Base-by-base conservation (phyloP, 345 rosid genomes). In the Ailanthus altissimus region DNA sequence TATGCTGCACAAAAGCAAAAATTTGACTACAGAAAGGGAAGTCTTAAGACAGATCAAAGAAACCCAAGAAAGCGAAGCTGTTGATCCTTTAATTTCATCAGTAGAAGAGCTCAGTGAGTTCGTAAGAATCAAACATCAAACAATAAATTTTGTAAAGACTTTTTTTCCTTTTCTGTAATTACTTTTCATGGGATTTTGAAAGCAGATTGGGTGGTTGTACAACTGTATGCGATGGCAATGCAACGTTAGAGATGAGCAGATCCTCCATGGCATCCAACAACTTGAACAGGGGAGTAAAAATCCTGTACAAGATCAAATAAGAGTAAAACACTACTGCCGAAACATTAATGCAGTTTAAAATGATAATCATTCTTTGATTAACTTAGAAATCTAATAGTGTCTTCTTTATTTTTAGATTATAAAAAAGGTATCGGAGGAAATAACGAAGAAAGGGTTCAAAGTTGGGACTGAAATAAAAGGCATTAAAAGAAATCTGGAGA, bases 1-100 rank as follows among this genome's bases (percentile, higher is more conserved):
- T 50, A 5, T 61, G 65, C 13, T 16, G 13, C 78, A 80, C 76
- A 51, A 59, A 45, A 32, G 42, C 36, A 70, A 63, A 0, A 70
- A 20, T 28, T 43, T 70, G 32, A 53, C 66, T 32, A 43, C 26
- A 45, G 79, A 75, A 59, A 75, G 32, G 67, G 21, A 58, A 54
- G 43, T 63, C 2, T 54, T 75, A 45, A 70, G 50, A 36, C 43
- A 75, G 57, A 16, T 63, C 4, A 70, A 50, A 6, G 67, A 11
- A 57, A 70, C 40, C 38, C 65, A 53, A 43, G 6, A 25, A 11
- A 47, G 26, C 21, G 74, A 3, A 59, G 70, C 61, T 14, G 54
- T 5, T 60, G 64, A 40, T 42, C 42, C 54, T 32, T 32, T 32
- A 77, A 2, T 28, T 53, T 51, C 36, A 5, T 47, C 78, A 25